A percentile compares a stretch with the other conserved stretches of the same genome.
These are phyloP conservation scores for Phytophthora litchii DNA, from an alignment of 352 stramenopile species.

Conservation along the genomic window DNA sequence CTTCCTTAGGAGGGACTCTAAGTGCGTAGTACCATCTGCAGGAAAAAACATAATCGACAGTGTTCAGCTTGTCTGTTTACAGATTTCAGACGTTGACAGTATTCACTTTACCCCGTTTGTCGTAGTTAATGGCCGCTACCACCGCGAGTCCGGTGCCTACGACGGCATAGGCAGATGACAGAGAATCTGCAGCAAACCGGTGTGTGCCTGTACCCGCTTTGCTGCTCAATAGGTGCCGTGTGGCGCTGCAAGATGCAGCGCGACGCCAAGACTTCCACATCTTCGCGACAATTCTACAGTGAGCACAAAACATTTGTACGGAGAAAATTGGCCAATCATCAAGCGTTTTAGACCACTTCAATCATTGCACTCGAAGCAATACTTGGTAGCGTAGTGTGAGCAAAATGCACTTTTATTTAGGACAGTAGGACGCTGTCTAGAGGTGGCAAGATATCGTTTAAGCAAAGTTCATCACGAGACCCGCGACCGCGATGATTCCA, in stretches of 20 bases:
- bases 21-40: constrained; percentile 20
- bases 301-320: constrained; percentile 8
- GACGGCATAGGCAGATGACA: constrained; percentile 32
- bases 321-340: constrained; percentile 24
- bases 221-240: constrained; percentile 8
- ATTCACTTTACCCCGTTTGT: constrained; percentile 31
- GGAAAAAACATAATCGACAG: not conserved
- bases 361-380: no score
- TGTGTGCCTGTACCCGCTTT: not conserved
- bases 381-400: not conserved
- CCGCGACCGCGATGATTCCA: constrained; percentile 4
- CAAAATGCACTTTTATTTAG: constrained; percentile 4
- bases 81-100: not conserved
- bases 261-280: constrained; percentile 35
- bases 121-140: constrained; percentile 21
- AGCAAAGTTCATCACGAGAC: constrained; percentile 26
- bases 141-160: constrained; percentile 31
- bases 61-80: not conserved
- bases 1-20: constrained; percentile 27
- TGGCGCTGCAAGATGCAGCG: not conserved
- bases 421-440: no score
- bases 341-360: constrained; percentile 1
- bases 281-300: constrained; percentile 25
- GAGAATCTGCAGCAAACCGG: not conserved
- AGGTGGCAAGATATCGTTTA: constrained; percentile 10